Conservation (phyloP, 2,329 filamentous ascomycete genomes). For the Ophiocordyceps camponoti-rufipedis region DNA sequence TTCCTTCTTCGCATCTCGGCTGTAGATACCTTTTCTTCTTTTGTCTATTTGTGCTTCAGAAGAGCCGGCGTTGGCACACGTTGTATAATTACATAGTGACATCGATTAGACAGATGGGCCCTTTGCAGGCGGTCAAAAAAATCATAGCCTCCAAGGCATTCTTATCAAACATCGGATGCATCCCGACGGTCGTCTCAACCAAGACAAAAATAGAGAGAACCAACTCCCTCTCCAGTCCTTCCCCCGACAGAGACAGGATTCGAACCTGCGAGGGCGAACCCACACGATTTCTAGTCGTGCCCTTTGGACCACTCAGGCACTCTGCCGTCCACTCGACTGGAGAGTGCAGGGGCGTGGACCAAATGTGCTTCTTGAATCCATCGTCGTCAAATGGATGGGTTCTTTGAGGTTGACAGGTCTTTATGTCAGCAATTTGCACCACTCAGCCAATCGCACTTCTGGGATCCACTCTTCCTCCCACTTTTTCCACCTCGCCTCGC, state of each 20-base stretch:
- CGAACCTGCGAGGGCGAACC: slow-evolving; percentile 5
- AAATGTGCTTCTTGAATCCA: background rate
- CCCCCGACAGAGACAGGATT: slow-evolving; percentile 4
- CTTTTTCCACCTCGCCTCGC: no score
- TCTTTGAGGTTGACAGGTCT: no score
- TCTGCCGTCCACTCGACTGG: slow-evolving; percentile 1
- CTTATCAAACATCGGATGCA: no score
- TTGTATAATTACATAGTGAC: no score
- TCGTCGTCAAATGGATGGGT: background rate
- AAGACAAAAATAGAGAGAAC: background rate
- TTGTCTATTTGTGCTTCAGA: background rate
- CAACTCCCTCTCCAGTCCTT: background rate
- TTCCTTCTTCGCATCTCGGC: no score
- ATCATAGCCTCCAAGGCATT: no score
- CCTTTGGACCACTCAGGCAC: slow-evolving; percentile 5
- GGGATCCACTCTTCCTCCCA: no score
- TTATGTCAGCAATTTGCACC: no score
- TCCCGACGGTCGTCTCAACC: background rate
- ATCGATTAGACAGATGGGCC: no score
- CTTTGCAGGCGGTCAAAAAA: background rate
- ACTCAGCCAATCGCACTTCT: no score
- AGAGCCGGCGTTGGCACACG: no score
- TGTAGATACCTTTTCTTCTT: background rate
- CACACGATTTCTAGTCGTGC: slow-evolving; percentile 5
- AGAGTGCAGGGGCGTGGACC: background rate